Percentiles rank a stretch among this genome's conserved stretches.
Conservation (phyloP, 345 rosid species). For the Aquilaria yunnanensis region DNA sequence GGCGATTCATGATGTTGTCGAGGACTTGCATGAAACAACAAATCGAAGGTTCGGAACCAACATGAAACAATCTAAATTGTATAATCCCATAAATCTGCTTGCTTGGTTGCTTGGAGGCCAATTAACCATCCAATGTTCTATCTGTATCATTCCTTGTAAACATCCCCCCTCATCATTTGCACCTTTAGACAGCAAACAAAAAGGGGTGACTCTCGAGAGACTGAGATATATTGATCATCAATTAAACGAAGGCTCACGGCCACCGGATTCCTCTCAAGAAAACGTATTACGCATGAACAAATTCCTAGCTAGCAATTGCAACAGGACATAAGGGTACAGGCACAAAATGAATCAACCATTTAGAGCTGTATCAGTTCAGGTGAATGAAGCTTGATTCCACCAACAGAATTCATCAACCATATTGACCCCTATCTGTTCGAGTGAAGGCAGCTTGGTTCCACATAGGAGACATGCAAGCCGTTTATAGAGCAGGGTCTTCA, state of each 20-base stretch:
- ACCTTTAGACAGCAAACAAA: too few species aligned
- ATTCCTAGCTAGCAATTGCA: slow-evolving; percentile 15
- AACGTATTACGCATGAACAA: slow-evolving; percentile 20
- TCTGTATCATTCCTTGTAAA: too few species aligned
- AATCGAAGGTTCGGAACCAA: too few species aligned
- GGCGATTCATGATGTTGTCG: too few species aligned
- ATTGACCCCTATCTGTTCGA: slow-evolving; percentile 6
- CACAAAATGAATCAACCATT: slow-evolving; percentile 4
- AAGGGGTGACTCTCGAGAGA: too few species aligned
- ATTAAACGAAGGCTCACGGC: slow-evolving; percentile 12
- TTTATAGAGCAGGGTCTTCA: slow-evolving; percentile 64
- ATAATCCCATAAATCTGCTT: too few species aligned
- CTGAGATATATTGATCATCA: slow-evolving; percentile 6
- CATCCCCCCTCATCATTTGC: too few species aligned
- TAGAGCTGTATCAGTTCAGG: slow-evolving; percentile 7
- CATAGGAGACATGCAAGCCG: background rate
- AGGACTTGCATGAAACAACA: too few species aligned
- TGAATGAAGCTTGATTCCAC: slow-evolving; percentile 3
- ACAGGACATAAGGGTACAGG: slow-evolving; percentile 3
- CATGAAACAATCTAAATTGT: too few species aligned
- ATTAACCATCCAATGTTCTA: too few species aligned
- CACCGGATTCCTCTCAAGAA: slow-evolving; percentile 12
- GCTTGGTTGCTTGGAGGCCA: too few species aligned
- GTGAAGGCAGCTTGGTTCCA: slow-evolving; percentile 1
- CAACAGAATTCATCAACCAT: slow-evolving; percentile 3